Conservation (phyloP, 176 grass and related monocot species). For the Cymbopogon citratus region DNA sequence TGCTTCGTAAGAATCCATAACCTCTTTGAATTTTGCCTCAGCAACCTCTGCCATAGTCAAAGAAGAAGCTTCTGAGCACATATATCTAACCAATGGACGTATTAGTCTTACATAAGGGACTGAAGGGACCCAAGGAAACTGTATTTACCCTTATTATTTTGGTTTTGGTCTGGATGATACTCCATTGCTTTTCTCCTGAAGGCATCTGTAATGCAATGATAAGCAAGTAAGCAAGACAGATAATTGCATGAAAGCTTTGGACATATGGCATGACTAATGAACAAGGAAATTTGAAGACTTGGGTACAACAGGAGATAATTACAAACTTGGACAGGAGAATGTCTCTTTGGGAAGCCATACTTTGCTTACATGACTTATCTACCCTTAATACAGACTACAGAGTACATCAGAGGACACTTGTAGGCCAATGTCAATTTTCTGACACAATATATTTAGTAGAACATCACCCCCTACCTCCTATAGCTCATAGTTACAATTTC, state of each 20-base stretch:
- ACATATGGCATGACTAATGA: neutral
- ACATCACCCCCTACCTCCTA: neutral
- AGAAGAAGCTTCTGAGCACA: neutral
- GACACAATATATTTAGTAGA: neutral
- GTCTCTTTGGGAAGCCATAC: neutral
- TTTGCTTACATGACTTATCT: neutral
- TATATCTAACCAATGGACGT: neutral
- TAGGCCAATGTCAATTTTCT: neutral
- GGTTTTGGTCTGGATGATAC: slow-evolving; percentile 89
- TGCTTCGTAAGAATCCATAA: slow-evolving; percentile 76
- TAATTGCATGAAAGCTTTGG: neutral
- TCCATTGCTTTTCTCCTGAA: slow-evolving; percentile 87
- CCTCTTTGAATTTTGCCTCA: slow-evolving; percentile 85
- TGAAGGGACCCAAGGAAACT: neutral
- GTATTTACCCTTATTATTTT: slow-evolving; percentile 59
- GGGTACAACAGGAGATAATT: neutral
- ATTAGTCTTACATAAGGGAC: slow-evolving; percentile 4
- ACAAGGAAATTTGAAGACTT: neutral
- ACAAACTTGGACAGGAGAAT: neutral
- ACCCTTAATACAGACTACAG: neutral
- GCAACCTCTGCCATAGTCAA: slow-evolving; percentile 48
- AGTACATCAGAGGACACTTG: neutral
- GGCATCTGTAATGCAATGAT: slow-evolving; percentile 49
- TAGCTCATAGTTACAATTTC: neutral
- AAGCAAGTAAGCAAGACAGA: slow-evolving; percentile 1